Evolutionary conservation across 2,329 filamentous ascomycete genomes (phyloP).

Genomic region (Aspergillus sp.): DNA sequence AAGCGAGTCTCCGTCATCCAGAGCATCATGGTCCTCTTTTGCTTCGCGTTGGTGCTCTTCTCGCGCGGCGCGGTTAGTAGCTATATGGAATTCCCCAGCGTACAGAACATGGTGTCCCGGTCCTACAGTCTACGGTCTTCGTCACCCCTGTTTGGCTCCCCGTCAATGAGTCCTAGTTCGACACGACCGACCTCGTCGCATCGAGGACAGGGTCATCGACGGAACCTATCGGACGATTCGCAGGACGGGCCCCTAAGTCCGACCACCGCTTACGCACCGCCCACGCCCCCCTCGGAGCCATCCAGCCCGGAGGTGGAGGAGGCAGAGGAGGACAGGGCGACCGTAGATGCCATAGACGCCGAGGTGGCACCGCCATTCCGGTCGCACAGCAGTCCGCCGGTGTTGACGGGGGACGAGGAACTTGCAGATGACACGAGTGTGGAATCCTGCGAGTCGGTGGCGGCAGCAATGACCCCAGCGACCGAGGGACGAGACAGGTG

Average conservation of each 20-base stretch:
- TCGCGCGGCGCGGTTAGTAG: constrained; percentile 43
- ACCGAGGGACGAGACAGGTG: no score
- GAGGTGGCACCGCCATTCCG: constrained; percentile 24
- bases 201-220: constrained; percentile 25
- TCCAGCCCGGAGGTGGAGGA: constrained; percentile 19
- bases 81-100: constrained; percentile 47
- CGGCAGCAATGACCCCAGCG: background rate
- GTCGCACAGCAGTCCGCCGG: constrained; percentile 34
- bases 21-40: constrained; percentile 80
- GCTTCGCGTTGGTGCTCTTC: constrained; percentile 85
- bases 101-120: constrained; percentile 48
- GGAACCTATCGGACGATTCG: constrained; percentile 38
- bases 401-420: constrained; percentile 19
- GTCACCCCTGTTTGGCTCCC: constrained; percentile 35
- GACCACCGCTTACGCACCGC: constrained; percentile 38
- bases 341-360: constrained; percentile 5
- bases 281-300: constrained; percentile 37
- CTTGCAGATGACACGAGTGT: constrained; percentile 7
- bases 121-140: constrained; percentile 45
- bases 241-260: constrained; percentile 29
- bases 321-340: constrained; percentile 19
- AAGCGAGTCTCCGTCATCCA: constrained; percentile 95
- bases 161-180: constrained; percentile 39
- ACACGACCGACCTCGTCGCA: constrained; percentile 34
- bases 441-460: background rate